These are phyloP conservation scores for Suillus americanus DNA, from an alignment of 768 basidiomycete genomes.

Conservation along the genomic window DNA sequence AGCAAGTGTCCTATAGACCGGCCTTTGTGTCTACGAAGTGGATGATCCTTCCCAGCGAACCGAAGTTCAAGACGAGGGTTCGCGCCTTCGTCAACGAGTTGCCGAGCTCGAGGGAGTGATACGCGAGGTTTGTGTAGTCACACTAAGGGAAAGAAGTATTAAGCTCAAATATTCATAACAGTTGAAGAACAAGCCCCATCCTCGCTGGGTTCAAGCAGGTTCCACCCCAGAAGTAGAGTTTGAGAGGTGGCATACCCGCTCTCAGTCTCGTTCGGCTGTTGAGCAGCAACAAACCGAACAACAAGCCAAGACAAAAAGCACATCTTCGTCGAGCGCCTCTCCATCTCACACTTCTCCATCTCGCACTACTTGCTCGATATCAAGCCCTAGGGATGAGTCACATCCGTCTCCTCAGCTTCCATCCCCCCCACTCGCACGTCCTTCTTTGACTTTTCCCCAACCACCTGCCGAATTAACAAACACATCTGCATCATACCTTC, in stretches of 20 bases:
- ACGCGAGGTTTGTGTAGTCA: conserved; percentile 53
- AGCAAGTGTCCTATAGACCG: conserved; percentile 49
- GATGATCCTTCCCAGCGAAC: conserved; percentile 67
- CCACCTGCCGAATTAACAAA: conserved; percentile 16
- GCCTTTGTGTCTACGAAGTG: conserved; percentile 82
- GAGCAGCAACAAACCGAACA: conserved; percentile 12
- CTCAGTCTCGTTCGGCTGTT: conserved; percentile 19
- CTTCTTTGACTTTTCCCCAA: conserved; percentile 31
- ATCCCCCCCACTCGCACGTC: conserved; percentile 30
- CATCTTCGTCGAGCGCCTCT: conserved; percentile 4
- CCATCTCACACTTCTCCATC: conserved; percentile 5
- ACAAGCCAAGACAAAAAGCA: conserved; percentile 1
- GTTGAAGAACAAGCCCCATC: conserved; percentile 74
- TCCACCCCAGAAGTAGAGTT: conserved; percentile 24
- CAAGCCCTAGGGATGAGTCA: conserved; percentile 1
- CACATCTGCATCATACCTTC: conserved; percentile 13
- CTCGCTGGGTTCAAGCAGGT: conserved; percentile 49
- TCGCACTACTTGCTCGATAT: conserved; percentile 4
- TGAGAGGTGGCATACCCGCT: conserved; percentile 24
- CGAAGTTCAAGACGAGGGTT: conserved; percentile 56
- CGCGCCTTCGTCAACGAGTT: conserved; percentile 68
- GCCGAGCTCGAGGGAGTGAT: conserved; percentile 84
- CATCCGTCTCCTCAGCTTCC: conserved; percentile 18
- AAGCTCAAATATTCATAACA: conserved; percentile 24
- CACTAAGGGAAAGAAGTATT: background rate